These are phyloP conservation scores for Sporothrix dimorphospora DNA, from an alignment of 2,329 filamentous ascomycete genomes.

Conservation along the genomic window DNA sequence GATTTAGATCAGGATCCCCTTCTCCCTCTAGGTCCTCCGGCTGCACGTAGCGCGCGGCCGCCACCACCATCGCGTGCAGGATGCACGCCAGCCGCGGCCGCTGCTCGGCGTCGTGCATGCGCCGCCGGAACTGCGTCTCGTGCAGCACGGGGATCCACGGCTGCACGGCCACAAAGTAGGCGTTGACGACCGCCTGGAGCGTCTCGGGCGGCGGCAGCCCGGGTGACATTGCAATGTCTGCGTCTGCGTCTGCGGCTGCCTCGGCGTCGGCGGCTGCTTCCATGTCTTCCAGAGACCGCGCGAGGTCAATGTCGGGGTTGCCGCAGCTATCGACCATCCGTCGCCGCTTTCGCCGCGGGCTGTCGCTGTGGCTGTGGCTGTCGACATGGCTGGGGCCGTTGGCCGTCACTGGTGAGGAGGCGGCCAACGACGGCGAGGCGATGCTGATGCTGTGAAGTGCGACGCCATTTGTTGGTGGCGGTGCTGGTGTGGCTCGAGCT, in stretches of 20 bases:
- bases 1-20: constrained; percentile 22
- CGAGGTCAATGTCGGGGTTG: constrained; percentile 28
- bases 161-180: constrained; percentile 42
- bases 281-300: constrained; percentile 14
- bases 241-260: constrained; percentile 14
- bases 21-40: background rate
- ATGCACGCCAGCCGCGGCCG: constrained; percentile 38
- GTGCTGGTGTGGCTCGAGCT: background rate
- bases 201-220: constrained; percentile 28
- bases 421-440: background rate
- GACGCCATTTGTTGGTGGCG: background rate
- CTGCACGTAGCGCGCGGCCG: constrained; percentile 36
- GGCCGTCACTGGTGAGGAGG: background rate
- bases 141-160: constrained; percentile 46
- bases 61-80: constrained; percentile 42
- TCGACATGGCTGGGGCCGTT: background rate
- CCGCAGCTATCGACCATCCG: constrained; percentile 30
- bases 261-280: background rate
- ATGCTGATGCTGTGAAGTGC: background rate
- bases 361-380: background rate
- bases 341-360: constrained; percentile 26
- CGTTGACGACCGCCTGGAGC: constrained; percentile 38
- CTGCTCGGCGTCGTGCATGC: constrained; percentile 36
- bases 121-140: constrained; percentile 39
- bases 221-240: constrained; percentile 2